A percentile compares a stretch with the other conserved stretches of the same genome.
phyloP scores from a whole-genome alignment of 75 land plant genomes.

The Chamaecyparis obtusa region DNA sequence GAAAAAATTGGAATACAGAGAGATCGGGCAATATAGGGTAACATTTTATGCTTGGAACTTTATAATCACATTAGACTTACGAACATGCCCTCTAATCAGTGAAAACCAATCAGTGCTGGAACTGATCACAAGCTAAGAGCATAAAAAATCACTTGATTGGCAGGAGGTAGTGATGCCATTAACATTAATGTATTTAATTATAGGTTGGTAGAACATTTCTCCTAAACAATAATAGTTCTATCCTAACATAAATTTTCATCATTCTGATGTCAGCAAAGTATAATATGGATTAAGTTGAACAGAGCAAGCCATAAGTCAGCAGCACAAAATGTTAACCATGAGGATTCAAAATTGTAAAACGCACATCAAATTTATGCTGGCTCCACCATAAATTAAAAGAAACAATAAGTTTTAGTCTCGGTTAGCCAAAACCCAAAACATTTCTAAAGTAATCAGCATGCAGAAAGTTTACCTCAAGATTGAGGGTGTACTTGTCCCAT shows the following conservation, averaged over 20 bases:
- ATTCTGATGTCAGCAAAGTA: background rate
- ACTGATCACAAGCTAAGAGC: background rate
- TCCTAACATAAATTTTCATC: background rate
- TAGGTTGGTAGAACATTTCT: background rate
- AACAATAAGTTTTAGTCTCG: background rate
- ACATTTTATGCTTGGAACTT: background rate
- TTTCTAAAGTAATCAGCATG: conserved; percentile 7
- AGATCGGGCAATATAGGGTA: background rate
- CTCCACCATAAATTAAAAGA: background rate
- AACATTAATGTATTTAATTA: background rate
- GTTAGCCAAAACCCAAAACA: background rate
- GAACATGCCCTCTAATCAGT: background rate
- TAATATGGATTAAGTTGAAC: background rate
- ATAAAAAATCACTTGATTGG: background rate
- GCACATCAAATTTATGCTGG: background rate
- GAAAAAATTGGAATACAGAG: background rate
- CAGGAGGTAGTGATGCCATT: background rate
- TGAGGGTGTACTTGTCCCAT: conserved; percentile 85
- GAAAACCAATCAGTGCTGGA: background rate
- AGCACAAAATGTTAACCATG: background rate
- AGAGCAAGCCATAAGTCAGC: background rate
- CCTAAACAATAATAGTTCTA: background rate
- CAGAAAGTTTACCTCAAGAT: conserved; percentile 66
- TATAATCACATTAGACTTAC: background rate
- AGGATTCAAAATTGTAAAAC: background rate